Base-by-base conservation (phyloP, 2,329 filamentous ascomycete genomes). In the Camptophora hylomeconis region DNA sequence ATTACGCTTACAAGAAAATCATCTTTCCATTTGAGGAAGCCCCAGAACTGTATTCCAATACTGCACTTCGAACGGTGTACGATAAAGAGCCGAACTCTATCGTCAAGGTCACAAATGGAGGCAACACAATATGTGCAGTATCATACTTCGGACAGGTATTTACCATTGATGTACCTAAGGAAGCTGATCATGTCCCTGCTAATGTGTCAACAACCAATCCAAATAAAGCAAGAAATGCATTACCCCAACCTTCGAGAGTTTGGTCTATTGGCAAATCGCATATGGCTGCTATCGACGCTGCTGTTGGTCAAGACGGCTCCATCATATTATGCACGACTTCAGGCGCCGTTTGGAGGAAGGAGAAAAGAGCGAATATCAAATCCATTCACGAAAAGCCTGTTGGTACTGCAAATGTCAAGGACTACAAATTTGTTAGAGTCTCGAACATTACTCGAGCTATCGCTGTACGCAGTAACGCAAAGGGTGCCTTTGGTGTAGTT, bases 381-480 rank as follows among this genome's bases (percentile, higher is more conserved):
- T 53, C 58, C 8, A 35, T 40, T 5, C 30, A 36, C 17, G 35
- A 36, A 19, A 11, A 9, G 16, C 30, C 20, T 7, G 60, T 58
- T 3, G 53, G 53, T 2, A 53, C 58, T 1, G 72, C 75, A 13
- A 62, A 67, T 18, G 80, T 73, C 44, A 92, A 92, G 42, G 84
- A 93, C 48, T 93, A 92, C 61, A 98, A 98, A 50, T 98, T 95
- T 43, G 76, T 87, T 45, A 75, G 89, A 33, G 74, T 98, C 6
- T 79, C 89, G 1, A 84, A 80, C 22, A 70, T 98, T 32, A 93
- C 83, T 2, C 75, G 84, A 19, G 82, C 92, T 9, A 68, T 79
- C 17, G 75, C 76, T 3, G 86, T 95, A 5, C 70, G 84, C 40
- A 87, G 84, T 43, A 95, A 89, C 18, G 72, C 78, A 0, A 92